phyloP scores from a whole-genome alignment of 2,329 filamentous ascomycete genomes.

The Apiospora pterosperma region DNA sequence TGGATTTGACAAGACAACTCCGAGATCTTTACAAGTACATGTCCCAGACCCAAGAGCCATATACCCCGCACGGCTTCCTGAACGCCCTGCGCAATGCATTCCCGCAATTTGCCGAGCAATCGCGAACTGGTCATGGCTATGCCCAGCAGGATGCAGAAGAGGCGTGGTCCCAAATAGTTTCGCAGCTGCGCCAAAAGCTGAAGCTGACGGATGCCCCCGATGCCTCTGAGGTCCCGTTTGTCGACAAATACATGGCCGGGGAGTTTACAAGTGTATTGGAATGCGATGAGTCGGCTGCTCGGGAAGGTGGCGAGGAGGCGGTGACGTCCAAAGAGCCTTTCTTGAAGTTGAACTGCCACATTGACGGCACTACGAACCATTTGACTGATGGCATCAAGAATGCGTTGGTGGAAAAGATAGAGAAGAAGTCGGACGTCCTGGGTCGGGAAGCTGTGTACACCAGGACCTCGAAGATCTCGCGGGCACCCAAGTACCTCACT shows the following conservation, averaged over 20 bases:
- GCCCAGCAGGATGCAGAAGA: slow-evolving; percentile 99
- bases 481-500: slow-evolving; percentile 90
- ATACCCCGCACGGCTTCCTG: slow-evolving; percentile 79
- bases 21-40: slow-evolving; percentile 85
- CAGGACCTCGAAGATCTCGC: slow-evolving; percentile 84
- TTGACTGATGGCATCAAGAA: slow-evolving; percentile 82
- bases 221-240: slow-evolving; percentile 62
- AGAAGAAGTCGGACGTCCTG: slow-evolving; percentile 80
- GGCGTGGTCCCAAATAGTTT: slow-evolving; percentile 93
- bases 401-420: slow-evolving; percentile 80
- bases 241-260: slow-evolving; percentile 89
- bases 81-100: slow-evolving; percentile 74
- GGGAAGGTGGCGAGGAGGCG: slow-evolving; percentile 69
- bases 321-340: slow-evolving; percentile 70
- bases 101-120: slow-evolving; percentile 89
- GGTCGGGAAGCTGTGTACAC: slow-evolving; percentile 81
- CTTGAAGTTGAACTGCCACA: slow-evolving; percentile 94
- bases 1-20: slow-evolving; percentile 74
- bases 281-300: slow-evolving; percentile 78
- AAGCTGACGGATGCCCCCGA: slow-evolving; percentile 55
- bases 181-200: slow-evolving; percentile 76
- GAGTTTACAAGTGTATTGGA: slow-evolving; percentile 74
- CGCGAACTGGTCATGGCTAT: slow-evolving; percentile 77
- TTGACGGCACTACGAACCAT: slow-evolving; percentile 82
- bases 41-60: slow-evolving; percentile 83